Conservation (phyloP, 148 eudicot species). For the Heliamphora exappendiculata region DNA sequence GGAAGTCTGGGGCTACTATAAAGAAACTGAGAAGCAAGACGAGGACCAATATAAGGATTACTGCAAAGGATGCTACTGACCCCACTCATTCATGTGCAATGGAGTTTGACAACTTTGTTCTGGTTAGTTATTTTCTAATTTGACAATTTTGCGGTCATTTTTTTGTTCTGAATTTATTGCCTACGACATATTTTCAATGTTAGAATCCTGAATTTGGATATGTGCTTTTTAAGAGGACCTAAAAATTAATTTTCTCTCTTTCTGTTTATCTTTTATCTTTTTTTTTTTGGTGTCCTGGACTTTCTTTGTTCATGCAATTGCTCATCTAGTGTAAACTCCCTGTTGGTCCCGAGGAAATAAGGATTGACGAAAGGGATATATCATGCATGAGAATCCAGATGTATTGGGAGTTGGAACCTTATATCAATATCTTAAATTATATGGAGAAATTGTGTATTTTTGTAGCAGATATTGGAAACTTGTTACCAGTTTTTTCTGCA, state of each 20-base stretch:
- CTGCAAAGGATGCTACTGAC: conserved; percentile 53
- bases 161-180: not conserved
- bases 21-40: conserved; percentile 76
- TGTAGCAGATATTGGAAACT: not conserved
- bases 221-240: not conserved
- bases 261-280: not conserved
- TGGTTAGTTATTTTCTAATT: conserved; percentile 37
- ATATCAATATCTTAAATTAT: not conserved
- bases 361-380: no score
- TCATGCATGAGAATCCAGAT: not conserved
- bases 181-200: not conserved
- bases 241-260: not conserved
- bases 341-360: not conserved
- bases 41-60: conserved; percentile 58
- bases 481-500: no score
- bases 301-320: not conserved
- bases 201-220: not conserved
- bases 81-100: conserved; percentile 80
- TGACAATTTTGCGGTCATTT: not conserved
- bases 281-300: not conserved
- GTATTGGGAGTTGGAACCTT: not conserved
- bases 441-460: not conserved
- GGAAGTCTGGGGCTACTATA: conserved; percentile 77
- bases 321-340: not conserved
- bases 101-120: conserved; percentile 87